These are phyloP conservation scores for Mycosarcoma mackinlayi DNA, from an alignment of 1,284 basidiomycete species.

Conservation along the genomic window DNA sequence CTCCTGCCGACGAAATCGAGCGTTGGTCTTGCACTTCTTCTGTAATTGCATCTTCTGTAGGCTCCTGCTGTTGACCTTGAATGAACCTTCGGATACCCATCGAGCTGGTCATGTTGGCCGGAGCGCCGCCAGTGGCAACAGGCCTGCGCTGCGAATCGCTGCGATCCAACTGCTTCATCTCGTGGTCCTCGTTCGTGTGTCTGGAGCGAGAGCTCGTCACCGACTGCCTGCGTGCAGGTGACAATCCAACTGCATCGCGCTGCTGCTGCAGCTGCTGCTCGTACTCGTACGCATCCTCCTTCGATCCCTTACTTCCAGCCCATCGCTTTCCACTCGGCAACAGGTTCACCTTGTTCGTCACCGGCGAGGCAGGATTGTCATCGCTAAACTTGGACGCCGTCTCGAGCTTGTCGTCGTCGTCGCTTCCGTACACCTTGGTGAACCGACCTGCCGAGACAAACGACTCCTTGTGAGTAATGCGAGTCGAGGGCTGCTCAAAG, in stretches of 20 bases:
- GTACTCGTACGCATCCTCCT: conserved; percentile 27
- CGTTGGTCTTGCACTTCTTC: conserved; percentile 41
- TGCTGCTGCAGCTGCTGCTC: conserved; percentile 1
- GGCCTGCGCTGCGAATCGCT: conserved; percentile 9
- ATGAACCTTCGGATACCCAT: conserved; percentile 47
- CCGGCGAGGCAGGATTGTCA: conserved; percentile 36
- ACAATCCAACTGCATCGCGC: conserved; percentile 3
- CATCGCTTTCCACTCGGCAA: conserved; percentile 41
- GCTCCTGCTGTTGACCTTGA: conserved; percentile 12
- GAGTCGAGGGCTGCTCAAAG: conserved; percentile 3
- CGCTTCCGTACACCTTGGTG: conserved; percentile 29
- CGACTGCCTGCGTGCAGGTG: conserved; percentile 25
- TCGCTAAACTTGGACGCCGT: conserved; percentile 34
- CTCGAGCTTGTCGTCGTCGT: conserved; percentile 51
- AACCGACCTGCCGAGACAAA: conserved; percentile 24
- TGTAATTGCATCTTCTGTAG: conserved; percentile 46
- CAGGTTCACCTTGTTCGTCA: conserved; percentile 36
- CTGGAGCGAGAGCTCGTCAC: conserved; percentile 27
- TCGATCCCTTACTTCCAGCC: conserved; percentile 17
- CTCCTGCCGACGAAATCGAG: conserved; percentile 14
- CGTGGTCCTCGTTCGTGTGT: conserved; percentile 41
- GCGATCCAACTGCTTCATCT: conserved; percentile 42
- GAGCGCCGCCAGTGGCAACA: background rate
- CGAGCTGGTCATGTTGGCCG: conserved; percentile 23
- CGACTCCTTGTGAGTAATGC: conserved; percentile 34